These are phyloP conservation scores for Fusarium pseudocircinatum DNA, from an alignment of 2,329 filamentous ascomycete genomes.

Conservation along the genomic window DNA sequence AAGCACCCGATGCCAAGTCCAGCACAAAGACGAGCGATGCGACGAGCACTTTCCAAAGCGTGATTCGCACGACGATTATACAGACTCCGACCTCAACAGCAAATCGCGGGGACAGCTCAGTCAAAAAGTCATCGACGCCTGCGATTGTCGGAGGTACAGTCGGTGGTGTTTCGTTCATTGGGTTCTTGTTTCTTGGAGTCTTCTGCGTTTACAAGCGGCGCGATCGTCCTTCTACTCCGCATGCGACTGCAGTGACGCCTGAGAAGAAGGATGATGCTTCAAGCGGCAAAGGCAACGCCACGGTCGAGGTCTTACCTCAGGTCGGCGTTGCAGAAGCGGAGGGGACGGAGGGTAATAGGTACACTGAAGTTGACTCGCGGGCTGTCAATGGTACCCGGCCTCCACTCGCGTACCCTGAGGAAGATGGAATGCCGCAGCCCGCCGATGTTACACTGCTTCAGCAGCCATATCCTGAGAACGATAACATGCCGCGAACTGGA, in stretches of 20 bases:
- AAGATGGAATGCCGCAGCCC: not conserved
- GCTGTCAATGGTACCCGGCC: not conserved
- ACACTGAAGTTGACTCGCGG: slow-evolving; percentile 1
- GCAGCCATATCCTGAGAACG: not conserved
- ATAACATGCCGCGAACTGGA: not conserved
- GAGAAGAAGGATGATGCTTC: not conserved
- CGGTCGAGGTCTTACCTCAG: not conserved
- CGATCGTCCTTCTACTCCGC: not conserved
- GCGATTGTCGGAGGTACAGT: slow-evolving; percentile 33
- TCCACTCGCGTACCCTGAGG: not conserved
- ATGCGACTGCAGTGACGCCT: not conserved
- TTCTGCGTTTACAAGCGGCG: slow-evolving; percentile 24
- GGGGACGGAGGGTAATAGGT: slow-evolving; percentile 14
- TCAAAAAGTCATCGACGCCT: not conserved
- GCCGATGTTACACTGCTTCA: not conserved
- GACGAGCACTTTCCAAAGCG: not conserved
- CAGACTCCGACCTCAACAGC: not conserved
- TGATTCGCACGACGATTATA: not conserved
- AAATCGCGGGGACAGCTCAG: not conserved
- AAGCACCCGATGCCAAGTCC: not conserved
- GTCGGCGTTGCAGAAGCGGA: not conserved
- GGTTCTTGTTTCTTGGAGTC: slow-evolving; percentile 14
- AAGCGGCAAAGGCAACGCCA: not conserved
- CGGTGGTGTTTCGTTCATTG: slow-evolving; percentile 27
- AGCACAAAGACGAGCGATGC: not conserved